phyloP scores from a whole-genome alignment of 2,329 filamentous ascomycete species.

The Diplodia scrobiculata region DNA sequence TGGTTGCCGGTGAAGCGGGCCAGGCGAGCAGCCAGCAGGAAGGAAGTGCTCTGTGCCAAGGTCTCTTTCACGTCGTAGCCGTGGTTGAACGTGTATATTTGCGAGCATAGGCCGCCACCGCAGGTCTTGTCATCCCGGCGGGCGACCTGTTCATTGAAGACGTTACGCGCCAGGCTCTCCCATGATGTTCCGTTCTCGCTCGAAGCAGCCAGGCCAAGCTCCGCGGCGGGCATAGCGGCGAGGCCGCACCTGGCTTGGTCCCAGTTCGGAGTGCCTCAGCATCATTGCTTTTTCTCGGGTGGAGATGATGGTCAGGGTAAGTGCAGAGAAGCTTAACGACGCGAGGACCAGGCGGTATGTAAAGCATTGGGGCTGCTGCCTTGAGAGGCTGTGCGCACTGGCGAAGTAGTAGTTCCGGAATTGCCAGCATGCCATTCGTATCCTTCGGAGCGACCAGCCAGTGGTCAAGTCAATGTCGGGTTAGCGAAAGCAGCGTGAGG shows the following conservation, averaged over 20 bases:
- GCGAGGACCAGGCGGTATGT: neutral
- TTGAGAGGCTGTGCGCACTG: neutral
- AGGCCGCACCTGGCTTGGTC: too few relatives aligned
- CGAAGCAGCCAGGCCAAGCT: conserved; percentile 64
- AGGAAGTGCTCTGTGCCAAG: conserved; percentile 79
- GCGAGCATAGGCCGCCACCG: conserved; percentile 74
- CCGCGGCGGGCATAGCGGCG: conserved; percentile 64
- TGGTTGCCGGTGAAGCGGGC: conserved; percentile 68
- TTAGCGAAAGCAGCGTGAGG: neutral
- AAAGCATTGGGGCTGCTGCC: neutral
- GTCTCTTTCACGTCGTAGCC: conserved; percentile 84
- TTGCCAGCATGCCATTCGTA: neutral
- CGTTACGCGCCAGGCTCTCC: conserved; percentile 67
- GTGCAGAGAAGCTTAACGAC: neutral
- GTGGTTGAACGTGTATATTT: conserved; percentile 74
- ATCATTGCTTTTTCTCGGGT: neutral
- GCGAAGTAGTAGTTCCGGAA: neutral
- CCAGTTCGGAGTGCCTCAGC: neutral
- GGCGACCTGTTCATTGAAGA: conserved; percentile 69
- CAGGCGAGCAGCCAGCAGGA: conserved; percentile 76
- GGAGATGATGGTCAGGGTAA: neutral
- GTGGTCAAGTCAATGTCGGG: neutral
- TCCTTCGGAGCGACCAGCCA: neutral
- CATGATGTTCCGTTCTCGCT: conserved; percentile 60
- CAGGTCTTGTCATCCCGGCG: conserved; percentile 72